Percentiles rank a stretch among this genome's conserved stretches.
Evolutionary conservation across 208 protist genomes (phyloP).

Genomic region (Wallacemonas sp.): DNA sequence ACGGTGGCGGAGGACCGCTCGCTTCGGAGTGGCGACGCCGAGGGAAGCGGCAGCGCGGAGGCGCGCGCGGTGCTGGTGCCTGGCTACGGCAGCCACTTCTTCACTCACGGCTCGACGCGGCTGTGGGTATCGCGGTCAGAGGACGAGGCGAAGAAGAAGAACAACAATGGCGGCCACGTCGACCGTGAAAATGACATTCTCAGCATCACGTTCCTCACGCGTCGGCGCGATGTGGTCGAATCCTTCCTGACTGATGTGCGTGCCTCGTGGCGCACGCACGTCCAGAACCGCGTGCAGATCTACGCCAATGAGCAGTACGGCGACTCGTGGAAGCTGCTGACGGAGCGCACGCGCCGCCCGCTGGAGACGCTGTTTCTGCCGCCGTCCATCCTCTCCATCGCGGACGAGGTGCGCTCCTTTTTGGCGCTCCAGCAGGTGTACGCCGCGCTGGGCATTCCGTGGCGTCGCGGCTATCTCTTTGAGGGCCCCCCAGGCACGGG

Average conservation of each 20-base stretch:
- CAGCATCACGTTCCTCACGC: slow-evolving; percentile 68
- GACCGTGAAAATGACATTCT: slow-evolving; percentile 83
- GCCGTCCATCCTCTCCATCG: slow-evolving; percentile 40
- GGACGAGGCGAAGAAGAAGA: slow-evolving; percentile 70
- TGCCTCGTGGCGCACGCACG: slow-evolving; percentile 51
- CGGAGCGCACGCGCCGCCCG: slow-evolving; percentile 60
- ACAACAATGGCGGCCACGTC: slow-evolving; percentile 24
- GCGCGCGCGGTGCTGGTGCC: slow-evolving; percentile 58
- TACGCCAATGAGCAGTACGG: slow-evolving; percentile 64
- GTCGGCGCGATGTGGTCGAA: slow-evolving; percentile 52
- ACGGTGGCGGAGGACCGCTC: slow-evolving; percentile 54
- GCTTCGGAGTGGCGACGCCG: neutral
- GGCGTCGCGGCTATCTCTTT: slow-evolving; percentile 94
- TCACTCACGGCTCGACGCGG: slow-evolving; percentile 51
- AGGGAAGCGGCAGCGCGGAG: slow-evolving; percentile 15
- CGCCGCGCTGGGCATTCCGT: slow-evolving; percentile 90
- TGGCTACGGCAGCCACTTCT: slow-evolving; percentile 82
- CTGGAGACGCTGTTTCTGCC: slow-evolving; percentile 80
- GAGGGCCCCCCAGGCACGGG: slow-evolving; percentile 94
- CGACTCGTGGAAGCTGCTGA: slow-evolving; percentile 64
- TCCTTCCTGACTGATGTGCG: slow-evolving; percentile 61
- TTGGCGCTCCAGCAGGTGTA: slow-evolving; percentile 84
- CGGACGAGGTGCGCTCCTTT: slow-evolving; percentile 86
- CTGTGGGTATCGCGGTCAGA: slow-evolving; percentile 74
- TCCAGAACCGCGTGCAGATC: slow-evolving; percentile 62